These are phyloP conservation scores for Lentinula sp. DNA, from an alignment of 768 basidiomycete genomes.

Conservation along the genomic window DNA sequence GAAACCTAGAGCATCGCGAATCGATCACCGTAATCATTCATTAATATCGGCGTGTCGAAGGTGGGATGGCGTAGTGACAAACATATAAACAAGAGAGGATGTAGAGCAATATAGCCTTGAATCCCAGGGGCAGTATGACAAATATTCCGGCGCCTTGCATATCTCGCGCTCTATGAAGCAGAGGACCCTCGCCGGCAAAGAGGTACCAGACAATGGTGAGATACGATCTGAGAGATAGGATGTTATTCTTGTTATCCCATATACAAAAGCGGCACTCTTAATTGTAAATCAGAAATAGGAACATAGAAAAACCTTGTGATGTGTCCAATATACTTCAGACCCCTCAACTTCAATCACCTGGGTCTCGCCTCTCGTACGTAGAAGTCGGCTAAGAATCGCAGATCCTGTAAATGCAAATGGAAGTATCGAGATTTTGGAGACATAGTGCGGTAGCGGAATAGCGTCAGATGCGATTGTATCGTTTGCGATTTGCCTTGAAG, in stretches of 20 bases:
- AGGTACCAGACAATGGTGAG: background rate
- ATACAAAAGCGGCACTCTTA: no score
- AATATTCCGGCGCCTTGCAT: background rate
- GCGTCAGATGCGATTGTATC: slow-evolving; percentile 64
- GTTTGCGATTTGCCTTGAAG: slow-evolving; percentile 85
- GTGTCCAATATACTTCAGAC: no score
- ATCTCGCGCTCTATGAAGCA: background rate
- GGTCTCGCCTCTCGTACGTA: slow-evolving; percentile 71
- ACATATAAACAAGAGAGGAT: background rate
- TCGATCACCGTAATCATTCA: no score
- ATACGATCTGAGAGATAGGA: background rate
- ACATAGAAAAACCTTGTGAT: no score
- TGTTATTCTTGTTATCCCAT: background rate
- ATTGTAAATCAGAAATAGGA: no score
- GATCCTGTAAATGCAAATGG: slow-evolving; percentile 64
- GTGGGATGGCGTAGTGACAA: background rate
- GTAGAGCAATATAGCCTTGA: background rate
- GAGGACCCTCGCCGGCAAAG: background rate
- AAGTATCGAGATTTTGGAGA: slow-evolving; percentile 52
- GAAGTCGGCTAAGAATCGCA: slow-evolving; percentile 71
- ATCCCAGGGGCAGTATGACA: background rate
- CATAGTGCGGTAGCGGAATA: slow-evolving; percentile 66
- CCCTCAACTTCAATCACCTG: no score
- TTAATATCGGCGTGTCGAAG: no score
- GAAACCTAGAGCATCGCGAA: no score